Evolutionary conservation across 805 yeast genomes (phyloP), one percentile per base, ranked within the genome.

Genomic region (Metschnikowia picachoensis): DNA sequence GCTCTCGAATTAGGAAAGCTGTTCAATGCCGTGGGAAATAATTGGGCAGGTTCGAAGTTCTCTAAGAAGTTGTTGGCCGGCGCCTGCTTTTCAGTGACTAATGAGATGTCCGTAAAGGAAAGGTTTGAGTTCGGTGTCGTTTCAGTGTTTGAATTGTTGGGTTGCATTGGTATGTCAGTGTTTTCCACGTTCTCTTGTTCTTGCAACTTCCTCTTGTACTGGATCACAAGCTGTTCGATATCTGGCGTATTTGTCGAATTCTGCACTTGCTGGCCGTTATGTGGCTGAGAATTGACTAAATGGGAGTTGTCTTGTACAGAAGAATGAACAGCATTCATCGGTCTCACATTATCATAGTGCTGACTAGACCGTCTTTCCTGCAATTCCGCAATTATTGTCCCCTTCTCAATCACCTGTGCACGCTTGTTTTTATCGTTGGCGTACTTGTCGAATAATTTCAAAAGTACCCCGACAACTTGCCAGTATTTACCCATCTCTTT

Each of bases 21-120:
- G 43, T 45, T 52, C 52, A 54, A 70, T 57, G 55, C 59, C 20
- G 60, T 66, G 5, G 83, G 83, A 53, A 79, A 79, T 51, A 79
- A 68, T 50, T 77, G 82, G 13, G 80, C 70, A 14, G 83, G 83
- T 58, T 78, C 79, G 61, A 79, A 79, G 50, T 76, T 75, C 43
- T 75, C 79, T 44, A 70, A 66, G 55, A 75, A 74, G 27, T 67
- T 67, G 46, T 59, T 66, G 36, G 71, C 69, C 30, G 76, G 69
- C 16, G 85, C 72, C 47, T 78, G 66, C 48, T 69, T 74, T 46
- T 74, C 74, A 8, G 84, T 77, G 43, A 80, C 76, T 39, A 81
- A 72, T 14, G 82, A 70, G 64, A 82, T 80, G 32, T 74, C 78
- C 29, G 77, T 76, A 48, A 83, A 70, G 10, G 74, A 67, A 32